Evolutionary conservation across 73 alveolate genomes (phyloP), one percentile per base, ranked within the genome.

Genomic region (Loxodes magnus): DNA sequence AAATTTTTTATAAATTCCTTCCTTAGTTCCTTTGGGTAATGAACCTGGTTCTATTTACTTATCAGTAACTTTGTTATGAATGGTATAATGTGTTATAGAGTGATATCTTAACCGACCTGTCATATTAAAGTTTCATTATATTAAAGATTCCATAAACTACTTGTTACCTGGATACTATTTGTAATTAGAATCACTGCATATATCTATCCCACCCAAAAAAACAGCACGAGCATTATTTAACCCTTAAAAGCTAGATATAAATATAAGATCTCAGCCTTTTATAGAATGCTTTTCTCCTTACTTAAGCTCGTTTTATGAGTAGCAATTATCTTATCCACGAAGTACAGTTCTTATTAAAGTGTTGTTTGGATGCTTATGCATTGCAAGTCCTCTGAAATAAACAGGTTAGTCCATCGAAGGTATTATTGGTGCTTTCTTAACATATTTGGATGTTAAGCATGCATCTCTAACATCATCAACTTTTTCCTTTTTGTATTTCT

Each of bases 171-270:
- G 20, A 53, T 27, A 48, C 43, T 65, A 43, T 25, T 52, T 34
- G 39, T 41, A 35, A 48, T 35, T 57, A 35, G 49, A 70, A 58
- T 70, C 64, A 55, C 77, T 64, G 51, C 95, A 82, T 54, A 82
- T 31, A 14, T 73, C 64, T 21, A 78, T 35, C 36, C 82, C 56
- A 0, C 95, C 95, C 28, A 58, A 26, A 20, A 77, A 34, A 7
- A 69, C 80, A 31, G 60, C 77, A 64, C 95, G 70, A 14, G 70
- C 55, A 52, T 77, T 82, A 34, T 77, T 70, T 36, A 84, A 34
- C 2, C 90, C 76, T n/a, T n/a, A n/a, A n/a, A n/a, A n/a, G n/a
- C n/a, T n/a, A n/a, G n/a, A n/a, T n/a, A n/a, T n/a, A n/a, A n/a
- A n/a, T n/a, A n/a, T n/a, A n/a, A n/a, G n/a, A n/a, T n/a, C n/a